Percentiles rank a stretch among this genome's conserved stretches.
These are phyloP conservation scores for Aspergillus fructus DNA, from an alignment of 2,329 filamentous ascomycete species.

Conservation along the genomic window DNA sequence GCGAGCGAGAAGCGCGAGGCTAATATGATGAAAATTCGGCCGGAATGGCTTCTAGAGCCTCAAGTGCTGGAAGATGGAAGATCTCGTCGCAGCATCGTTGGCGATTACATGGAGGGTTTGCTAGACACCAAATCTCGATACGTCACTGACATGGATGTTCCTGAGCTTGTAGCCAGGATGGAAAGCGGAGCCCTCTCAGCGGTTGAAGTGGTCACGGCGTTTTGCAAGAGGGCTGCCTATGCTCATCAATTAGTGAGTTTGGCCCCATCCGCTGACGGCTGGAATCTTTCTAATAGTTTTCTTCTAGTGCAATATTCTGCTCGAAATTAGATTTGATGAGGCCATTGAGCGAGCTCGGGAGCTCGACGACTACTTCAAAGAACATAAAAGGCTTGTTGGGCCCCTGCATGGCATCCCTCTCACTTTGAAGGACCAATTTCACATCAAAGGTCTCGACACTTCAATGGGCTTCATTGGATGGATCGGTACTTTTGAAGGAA, in stretches of 20 bases:
- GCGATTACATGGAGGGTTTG: conserved; percentile 6
- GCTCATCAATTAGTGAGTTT: conserved; percentile 11
- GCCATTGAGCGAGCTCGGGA: conserved; percentile 5
- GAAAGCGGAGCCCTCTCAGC: not conserved
- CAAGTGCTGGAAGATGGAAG: conserved; percentile 2
- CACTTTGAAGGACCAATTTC: conserved; percentile 9
- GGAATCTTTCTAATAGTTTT: not conserved
- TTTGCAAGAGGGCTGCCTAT: conserved; percentile 11
- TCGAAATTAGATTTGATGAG: conserved; percentile 10
- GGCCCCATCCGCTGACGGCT: not conserved
- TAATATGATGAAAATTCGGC: conserved; percentile 6
- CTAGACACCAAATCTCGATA: conserved; percentile 4
- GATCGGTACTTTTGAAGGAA: conserved; percentile 10
- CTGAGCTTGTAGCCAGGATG: conserved; percentile 8
- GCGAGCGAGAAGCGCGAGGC: conserved; percentile 5
- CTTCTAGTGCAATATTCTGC: conserved; percentile 6
- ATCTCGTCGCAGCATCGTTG: conserved; percentile 7
- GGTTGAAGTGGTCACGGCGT: conserved; percentile 8
- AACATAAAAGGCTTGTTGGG: conserved; percentile 6
- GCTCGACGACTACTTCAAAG: conserved; percentile 5
- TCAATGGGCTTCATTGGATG: conserved; percentile 10
- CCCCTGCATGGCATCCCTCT: conserved; percentile 9
- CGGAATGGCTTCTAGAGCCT: conserved; percentile 9
- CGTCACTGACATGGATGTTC: conserved; percentile 9
- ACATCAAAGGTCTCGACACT: conserved; percentile 9